These are phyloP conservation scores for Verticillium tricorpus DNA, from an alignment of 2,329 filamentous ascomycete genomes.

Conservation along the genomic window DNA sequence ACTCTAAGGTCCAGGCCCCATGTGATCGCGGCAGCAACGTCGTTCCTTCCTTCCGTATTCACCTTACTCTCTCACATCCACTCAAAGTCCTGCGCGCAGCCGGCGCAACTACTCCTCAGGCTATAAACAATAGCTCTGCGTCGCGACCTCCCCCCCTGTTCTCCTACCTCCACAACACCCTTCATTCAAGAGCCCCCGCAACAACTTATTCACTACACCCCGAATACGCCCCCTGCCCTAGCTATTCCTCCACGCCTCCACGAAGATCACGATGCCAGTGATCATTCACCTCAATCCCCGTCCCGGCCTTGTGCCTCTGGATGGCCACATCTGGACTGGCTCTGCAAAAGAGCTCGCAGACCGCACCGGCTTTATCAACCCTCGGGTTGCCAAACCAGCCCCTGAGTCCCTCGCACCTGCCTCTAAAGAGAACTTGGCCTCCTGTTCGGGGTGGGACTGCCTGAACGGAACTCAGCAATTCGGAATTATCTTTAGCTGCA, in stretches of 20 bases:
- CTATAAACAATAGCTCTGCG: too few species aligned
- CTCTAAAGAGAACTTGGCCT: neutral
- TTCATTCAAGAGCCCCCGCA: too few species aligned
- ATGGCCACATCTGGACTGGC: neutral
- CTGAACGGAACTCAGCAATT: constrained; percentile 29
- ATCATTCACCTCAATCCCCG: neutral
- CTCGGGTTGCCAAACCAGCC: neutral
- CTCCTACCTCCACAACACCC: too few species aligned
- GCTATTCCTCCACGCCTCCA: neutral
- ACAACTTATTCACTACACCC: neutral
- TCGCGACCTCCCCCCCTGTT: too few species aligned
- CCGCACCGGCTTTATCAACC: neutral
- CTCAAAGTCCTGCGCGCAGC: too few species aligned
- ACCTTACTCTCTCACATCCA: too few species aligned
- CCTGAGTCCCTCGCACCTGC: neutral
- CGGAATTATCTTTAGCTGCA: constrained; percentile 33
- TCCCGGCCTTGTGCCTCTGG: neutral
- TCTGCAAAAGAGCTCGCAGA: neutral
- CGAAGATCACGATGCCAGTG: neutral
- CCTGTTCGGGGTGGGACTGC: constrained; percentile 32
- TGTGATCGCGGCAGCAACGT: too few species aligned
- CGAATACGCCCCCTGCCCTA: neutral
- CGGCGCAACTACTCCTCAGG: too few species aligned
- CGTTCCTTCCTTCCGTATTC: too few species aligned
- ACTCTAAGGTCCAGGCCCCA: too few species aligned